A percentile compares a stretch with the other conserved stretches of the same genome.
Conservation (phyloP, 495 filamentous ascomycete genomes). For the Aspergillus funiculosus region DNA sequence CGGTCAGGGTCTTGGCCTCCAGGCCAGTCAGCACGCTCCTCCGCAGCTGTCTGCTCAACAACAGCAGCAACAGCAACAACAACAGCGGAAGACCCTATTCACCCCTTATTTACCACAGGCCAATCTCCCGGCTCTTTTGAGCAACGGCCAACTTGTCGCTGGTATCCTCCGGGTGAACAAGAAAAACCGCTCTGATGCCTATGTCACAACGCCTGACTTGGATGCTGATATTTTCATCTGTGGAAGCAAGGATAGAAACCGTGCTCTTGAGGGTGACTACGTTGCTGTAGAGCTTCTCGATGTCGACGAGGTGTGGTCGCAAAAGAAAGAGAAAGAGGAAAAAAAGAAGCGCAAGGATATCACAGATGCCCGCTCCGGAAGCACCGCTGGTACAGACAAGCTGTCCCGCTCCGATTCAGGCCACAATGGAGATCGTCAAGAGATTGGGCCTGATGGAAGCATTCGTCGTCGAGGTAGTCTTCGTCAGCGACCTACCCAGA, state of each 20-base stretch:
- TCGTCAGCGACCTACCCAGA: conserved; percentile 93
- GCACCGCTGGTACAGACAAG: conserved; percentile 65
- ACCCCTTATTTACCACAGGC: conserved; percentile 97
- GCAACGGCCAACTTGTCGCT: conserved; percentile 89
- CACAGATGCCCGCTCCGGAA: conserved; percentile 75
- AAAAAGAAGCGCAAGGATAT: conserved; percentile 99
- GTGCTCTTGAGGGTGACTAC: conserved; percentile 90
- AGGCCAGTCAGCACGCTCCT: conserved; percentile 73
- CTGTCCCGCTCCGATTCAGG: conserved; percentile 55
- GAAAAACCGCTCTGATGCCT: conserved; percentile 97
- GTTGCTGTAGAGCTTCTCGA: conserved; percentile 95
- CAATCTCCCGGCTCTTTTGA: conserved; percentile 81
- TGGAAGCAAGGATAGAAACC: conserved; percentile 95
- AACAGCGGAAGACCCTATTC: conserved; percentile 96
- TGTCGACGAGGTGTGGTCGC: conserved; percentile 96
- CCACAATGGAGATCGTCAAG: conserved; percentile 57
- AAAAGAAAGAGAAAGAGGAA: conserved; percentile 98
- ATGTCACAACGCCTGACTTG: conserved; percentile 88
- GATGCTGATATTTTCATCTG: conserved; percentile 99
- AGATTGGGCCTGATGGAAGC: conserved; percentile 66
- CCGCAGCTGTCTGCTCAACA: conserved; percentile 51
- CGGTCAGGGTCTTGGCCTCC: conserved; percentile 63
- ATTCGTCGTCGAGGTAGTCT: conserved; percentile 90
- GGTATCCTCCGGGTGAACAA: conserved; percentile 98
- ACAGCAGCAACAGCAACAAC: conserved; percentile 69